Conservation (phyloP, 495 filamentous ascomycete genomes). For the Talaromyces proteolyticus region DNA sequence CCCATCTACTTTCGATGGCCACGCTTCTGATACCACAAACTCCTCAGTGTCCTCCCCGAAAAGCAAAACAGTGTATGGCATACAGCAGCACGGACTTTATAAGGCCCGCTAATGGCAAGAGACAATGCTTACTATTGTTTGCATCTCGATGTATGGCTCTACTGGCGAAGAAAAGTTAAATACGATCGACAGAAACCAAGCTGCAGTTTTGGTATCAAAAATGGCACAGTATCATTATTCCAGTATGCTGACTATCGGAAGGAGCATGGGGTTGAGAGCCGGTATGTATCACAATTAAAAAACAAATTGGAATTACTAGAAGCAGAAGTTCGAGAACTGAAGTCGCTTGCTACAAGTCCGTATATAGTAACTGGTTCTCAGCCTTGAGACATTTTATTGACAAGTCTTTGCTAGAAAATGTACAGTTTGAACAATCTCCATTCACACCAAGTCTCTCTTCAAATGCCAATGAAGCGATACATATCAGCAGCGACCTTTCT, state of each 20-base stretch:
- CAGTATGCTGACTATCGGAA: constrained; percentile 11
- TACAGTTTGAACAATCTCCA: background rate
- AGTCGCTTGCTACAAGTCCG: background rate
- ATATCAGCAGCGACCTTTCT: constrained; percentile 2
- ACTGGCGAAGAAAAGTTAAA: constrained; percentile 16
- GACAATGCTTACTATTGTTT: constrained; percentile 3
- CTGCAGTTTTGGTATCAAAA: constrained; percentile 18
- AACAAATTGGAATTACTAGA: constrained; percentile 13
- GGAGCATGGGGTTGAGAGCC: constrained; percentile 21
- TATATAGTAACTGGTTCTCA: background rate
- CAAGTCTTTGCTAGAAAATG: background rate
- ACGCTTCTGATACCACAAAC: background rate
- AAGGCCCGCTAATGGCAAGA: background rate
- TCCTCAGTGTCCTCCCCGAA: background rate
- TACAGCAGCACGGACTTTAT: background rate
- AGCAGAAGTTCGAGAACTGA: constrained; percentile 8
- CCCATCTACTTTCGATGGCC: background rate
- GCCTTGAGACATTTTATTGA: background rate
- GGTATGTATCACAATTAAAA: constrained; percentile 24
- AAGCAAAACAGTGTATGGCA: constrained; percentile 2
- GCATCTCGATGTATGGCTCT: no score
- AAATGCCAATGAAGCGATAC: constrained; percentile 8
- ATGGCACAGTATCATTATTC: constrained; percentile 6
- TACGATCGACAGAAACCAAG: constrained; percentile 13
- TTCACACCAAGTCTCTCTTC: background rate